Percentiles rank a stretch among this genome's conserved stretches.
Evolutionary conservation across 805 yeast genomes (phyloP).

Genomic region (Debaryomyces hansenii): DNA sequence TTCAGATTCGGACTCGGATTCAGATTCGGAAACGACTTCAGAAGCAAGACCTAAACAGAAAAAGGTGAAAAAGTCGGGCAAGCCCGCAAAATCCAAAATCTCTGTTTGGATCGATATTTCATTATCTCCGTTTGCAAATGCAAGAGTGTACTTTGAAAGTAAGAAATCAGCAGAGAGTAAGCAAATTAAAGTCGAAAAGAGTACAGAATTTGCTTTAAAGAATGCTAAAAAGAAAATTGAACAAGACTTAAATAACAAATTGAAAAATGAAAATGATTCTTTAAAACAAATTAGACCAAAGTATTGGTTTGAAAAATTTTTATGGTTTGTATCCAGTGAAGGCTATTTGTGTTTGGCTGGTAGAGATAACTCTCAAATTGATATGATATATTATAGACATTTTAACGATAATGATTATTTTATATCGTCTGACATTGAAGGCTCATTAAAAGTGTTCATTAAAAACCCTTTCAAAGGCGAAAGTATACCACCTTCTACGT

Average conservation of each 20-base stretch:
- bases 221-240: constrained; percentile 79
- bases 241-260: constrained; percentile 63
- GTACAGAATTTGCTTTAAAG: constrained; percentile 73
- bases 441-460: constrained; percentile 73
- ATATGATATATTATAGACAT: constrained; percentile 75
- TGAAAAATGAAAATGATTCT: constrained; percentile 51
- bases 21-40: constrained; percentile 16
- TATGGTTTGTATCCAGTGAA: constrained; percentile 92
- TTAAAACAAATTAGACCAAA: constrained; percentile 67
- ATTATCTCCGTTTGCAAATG: constrained; percentile 84
- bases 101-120: constrained; percentile 66
- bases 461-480: constrained; percentile 75
- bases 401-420: constrained; percentile 71
- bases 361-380: constrained; percentile 75
- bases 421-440: constrained; percentile 73
- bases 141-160: constrained; percentile 74
- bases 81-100: constrained; percentile 20
- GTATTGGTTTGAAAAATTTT: constrained; percentile 90
- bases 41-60: constrained; percentile 9
- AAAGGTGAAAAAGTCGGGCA: constrained; percentile 8
- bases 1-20: constrained; percentile 36
- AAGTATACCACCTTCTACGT: constrained; percentile 78
- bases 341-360: constrained; percentile 87
- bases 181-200: constrained; percentile 76
- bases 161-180: constrained; percentile 76